These are phyloP conservation scores for Eucalyptus viminalis DNA, from an alignment of 345 rosid species.

Conservation along the genomic window DNA sequence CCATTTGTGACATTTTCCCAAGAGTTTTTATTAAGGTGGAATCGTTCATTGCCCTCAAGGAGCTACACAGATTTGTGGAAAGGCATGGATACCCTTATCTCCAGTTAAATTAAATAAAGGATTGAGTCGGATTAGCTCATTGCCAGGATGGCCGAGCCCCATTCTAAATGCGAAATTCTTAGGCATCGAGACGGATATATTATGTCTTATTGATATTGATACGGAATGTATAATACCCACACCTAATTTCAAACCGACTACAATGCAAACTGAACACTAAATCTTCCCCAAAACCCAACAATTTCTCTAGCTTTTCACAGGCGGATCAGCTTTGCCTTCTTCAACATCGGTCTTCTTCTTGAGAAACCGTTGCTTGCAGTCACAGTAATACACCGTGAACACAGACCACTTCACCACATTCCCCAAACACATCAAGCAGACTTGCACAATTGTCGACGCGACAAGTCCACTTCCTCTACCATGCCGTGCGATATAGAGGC, in stretches of 20 bases:
- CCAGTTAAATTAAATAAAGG: background rate
- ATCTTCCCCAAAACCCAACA: background rate
- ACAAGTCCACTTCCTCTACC: background rate
- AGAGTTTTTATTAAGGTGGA: background rate
- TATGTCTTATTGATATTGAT: background rate
- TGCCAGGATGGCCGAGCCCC: fast-evolving
- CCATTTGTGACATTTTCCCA: too few relatives aligned
- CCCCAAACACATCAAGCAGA: background rate
- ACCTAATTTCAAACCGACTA: background rate
- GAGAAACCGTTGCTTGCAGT: conserved; percentile 1
- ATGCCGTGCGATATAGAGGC: background rate
- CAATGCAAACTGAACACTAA: background rate
- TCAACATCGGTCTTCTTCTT: conserved; percentile 9
- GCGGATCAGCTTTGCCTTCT: background rate
- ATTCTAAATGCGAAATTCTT: background rate
- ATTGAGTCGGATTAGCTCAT: background rate
- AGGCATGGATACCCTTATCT: background rate
- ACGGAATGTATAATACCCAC: background rate
- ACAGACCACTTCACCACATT: conserved; percentile 9
- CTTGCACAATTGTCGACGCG: background rate
- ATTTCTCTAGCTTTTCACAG: background rate
- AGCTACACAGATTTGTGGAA: fast-evolving
- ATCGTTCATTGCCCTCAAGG: background rate
- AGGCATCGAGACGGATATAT: background rate
- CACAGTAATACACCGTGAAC: conserved; percentile 2